Percentiles rank a stretch among this genome's conserved stretches.
Evolutionary conservation across 306 rosid genomes (phyloP).

Genomic region (Lotus japonicus): DNA sequence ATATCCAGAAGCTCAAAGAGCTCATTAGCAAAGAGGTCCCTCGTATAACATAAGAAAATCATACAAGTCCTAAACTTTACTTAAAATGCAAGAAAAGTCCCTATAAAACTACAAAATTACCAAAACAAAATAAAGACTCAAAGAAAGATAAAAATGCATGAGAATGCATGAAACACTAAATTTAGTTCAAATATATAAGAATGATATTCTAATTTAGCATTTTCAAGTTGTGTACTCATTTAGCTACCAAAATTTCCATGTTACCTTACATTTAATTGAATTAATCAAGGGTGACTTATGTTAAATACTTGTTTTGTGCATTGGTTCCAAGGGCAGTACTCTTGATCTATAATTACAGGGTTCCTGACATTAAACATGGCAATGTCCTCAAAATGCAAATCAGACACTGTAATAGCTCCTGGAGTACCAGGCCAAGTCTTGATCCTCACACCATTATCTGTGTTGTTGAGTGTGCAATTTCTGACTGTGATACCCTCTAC

Average conservation of each 20-base stretch:
- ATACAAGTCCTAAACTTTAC: too few relatives aligned
- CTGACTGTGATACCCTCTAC: slow-evolving; percentile 17
- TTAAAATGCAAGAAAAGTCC: too few relatives aligned
- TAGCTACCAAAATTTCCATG: not conserved
- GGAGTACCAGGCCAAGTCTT: slow-evolving; percentile 34
- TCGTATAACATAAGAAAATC: too few relatives aligned
- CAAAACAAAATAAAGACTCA: too few relatives aligned
- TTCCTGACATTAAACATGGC: slow-evolving; percentile 28
- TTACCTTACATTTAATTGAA: not conserved
- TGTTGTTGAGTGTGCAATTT: slow-evolving; percentile 26
- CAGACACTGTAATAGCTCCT: not conserved
- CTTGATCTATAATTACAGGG: slow-evolving; percentile 35
- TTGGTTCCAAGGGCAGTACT: slow-evolving; percentile 32
- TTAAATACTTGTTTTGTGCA: slow-evolving; percentile 20
- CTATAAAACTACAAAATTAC: too few relatives aligned
- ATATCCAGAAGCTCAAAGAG: too few relatives aligned
- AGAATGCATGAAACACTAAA: too few relatives aligned
- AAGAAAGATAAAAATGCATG: too few relatives aligned
- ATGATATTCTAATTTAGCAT: not conserved
- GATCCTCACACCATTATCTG: slow-evolving; percentile 35
- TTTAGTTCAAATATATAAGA: too few relatives aligned
- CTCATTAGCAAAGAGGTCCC: too few relatives aligned
- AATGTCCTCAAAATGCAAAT: slow-evolving; percentile 34
- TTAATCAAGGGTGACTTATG: not conserved
- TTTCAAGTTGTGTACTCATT: not conserved